Evolutionary conservation across 768 basidiomycete species (phyloP).

Genomic region (Hericium erinaceus): DNA sequence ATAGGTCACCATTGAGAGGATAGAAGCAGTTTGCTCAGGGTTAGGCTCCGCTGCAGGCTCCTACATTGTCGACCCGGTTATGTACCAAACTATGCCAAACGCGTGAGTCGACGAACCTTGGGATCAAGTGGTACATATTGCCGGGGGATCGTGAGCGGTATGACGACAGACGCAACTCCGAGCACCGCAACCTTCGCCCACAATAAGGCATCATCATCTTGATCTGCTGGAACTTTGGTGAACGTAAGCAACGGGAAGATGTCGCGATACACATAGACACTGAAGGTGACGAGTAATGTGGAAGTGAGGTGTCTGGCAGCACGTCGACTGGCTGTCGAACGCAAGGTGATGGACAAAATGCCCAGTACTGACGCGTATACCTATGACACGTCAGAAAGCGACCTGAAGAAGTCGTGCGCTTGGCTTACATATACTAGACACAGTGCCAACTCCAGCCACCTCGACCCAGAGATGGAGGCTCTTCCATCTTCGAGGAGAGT

Average conservation of each 20-base stretch:
- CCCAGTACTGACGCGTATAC: background rate
- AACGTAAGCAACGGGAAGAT: background rate
- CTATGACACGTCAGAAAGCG: background rate
- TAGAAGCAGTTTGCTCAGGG: slow-evolving; percentile 24
- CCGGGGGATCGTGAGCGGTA: background rate
- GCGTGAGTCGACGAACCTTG: background rate
- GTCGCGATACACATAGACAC: background rate
- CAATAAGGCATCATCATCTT: background rate
- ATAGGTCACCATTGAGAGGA: slow-evolving; percentile 30
- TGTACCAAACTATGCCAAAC: background rate
- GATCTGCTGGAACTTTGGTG: background rate
- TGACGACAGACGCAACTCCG: background rate
- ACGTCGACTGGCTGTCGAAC: too few species aligned
- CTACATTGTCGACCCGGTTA: slow-evolving; percentile 3
- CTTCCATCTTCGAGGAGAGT: background rate
- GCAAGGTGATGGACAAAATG: background rate
- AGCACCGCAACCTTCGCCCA: background rate
- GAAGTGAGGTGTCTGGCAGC: background rate
- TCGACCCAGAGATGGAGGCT: background rate
- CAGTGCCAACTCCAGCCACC: background rate
- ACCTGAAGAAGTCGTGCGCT: too few species aligned
- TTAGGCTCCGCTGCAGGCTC: slow-evolving; percentile 17
- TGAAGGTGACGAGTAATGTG: background rate
- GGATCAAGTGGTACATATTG: background rate
- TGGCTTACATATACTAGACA: background rate